Base-by-base conservation (phyloP, 1,284 basidiomycete genomes). In the Cutaneotrichosporon sp. region DNA sequence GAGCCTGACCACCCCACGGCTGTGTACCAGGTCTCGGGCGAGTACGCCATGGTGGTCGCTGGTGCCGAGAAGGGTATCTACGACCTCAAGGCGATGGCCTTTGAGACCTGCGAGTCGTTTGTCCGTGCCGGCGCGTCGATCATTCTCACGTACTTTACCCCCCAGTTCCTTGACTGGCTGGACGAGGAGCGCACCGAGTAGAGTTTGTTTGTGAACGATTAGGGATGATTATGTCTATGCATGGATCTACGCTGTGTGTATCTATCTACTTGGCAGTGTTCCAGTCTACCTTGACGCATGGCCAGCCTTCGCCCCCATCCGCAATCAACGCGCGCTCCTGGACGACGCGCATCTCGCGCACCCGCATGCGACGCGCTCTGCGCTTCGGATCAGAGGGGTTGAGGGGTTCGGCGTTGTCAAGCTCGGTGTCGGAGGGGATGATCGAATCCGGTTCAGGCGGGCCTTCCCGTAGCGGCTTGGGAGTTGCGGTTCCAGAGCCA, bases 1-100 rank as follows among this genome's bases (percentile, higher is more conserved):
- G 89, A 90, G 1, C 87, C 87, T 0, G 88, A 97, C 76, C 88
- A 92, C 71, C 95, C 94, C 1, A 83, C 95, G 27, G 97, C 97
- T 0, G 92, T 90, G 72, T 99, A 99, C 80, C 92, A 95, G 81
- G 94, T 97, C 54, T 93, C 91, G 60, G 97, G 97, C 11, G 97
- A 99, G 79, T 99, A 91, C 72, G 93, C 95, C 4, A 98, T 97
- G 93, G 83, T 99, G 29, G 88, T 91, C 60, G 95, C 97, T 0
- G 95, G 94, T 31, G 95, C 97, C 7, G 84, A 84, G 16, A 92
- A 93, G 4, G 95, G 95, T 11, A 89, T 99, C 16, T 99, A 97
- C 75, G 91, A 92, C 64, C 82, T 99, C 62, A 88, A 86, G 66
- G 85, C 87, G 29, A 94, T 97, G 92, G 97, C 95, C 4, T 93